Evolutionary conservation across 2,329 filamentous ascomycete species (phyloP), one percentile per base, ranked within the genome.

Genomic region (Aureobasidium musti): DNA sequence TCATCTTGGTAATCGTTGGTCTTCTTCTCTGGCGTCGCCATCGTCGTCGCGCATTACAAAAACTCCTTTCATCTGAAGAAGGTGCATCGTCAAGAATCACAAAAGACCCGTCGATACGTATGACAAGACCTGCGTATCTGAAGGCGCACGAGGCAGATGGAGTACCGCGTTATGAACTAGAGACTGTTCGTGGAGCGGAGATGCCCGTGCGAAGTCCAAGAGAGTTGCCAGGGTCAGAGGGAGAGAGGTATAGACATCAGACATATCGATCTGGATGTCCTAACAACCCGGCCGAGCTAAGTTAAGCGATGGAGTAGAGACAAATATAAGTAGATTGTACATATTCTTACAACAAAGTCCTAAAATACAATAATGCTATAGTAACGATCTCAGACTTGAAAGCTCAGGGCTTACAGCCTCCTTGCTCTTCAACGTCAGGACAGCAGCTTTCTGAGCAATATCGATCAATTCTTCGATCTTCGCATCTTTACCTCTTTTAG

Each of bases 381-480:
- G 35, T 21, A 53, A 7, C 11, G 61, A 65, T 28, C 69, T 70
- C 63, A 89, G 67, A 26, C 77, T 78, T 28, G 77, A 78, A 69
- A 91, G 71, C 56, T 83, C 79, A 0, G 82, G 80, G 74, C 85
- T 89, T 10, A 98, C 94, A 60, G 89, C 86, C 74, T 93, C 87
- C 11, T 80, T 80, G 74, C 90, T 91, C 76, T 85, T 89, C 73
- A 99, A 79, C 17, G 91, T 95, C 79, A 91, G 78, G 0, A 91
- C 86, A 3, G 93, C 92, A 2, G 90, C 94, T 73, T 83, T 84
- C 79, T 98, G 95, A 35, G 93, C 94, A 41, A 95, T 78, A 67
- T 87, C 82, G n/a, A 99, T 82, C 65, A 95, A 77, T 54, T 89
- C 83, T 68, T 87, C 84, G 17, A 87, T 74, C 23, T 72, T 73